Conservation (phyloP, 495 filamentous ascomycete species). For the Articulospora tetracladia region DNA sequence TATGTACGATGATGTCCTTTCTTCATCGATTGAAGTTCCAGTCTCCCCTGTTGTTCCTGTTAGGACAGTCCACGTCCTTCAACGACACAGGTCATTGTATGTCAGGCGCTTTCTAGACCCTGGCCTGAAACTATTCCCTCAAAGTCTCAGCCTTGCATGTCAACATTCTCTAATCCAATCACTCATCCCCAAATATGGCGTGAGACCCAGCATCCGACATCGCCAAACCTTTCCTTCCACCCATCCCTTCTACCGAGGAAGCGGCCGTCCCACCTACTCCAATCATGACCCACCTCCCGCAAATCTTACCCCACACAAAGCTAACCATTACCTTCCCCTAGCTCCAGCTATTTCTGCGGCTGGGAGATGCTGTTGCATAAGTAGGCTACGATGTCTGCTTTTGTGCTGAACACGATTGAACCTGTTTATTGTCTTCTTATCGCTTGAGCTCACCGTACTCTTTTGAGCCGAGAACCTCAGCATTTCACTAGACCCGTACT, state of each 20-base stretch:
- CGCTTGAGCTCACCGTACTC: neutral
- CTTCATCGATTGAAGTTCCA: too few species aligned
- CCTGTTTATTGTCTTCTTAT: neutral
- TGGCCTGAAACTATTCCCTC: too few species aligned
- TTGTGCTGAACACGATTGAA: neutral
- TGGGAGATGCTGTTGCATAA: slow-evolving; percentile 1
- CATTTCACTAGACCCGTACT: too few species aligned
- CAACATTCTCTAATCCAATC: neutral
- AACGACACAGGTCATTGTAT: too few species aligned
- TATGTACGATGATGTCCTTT: too few species aligned
- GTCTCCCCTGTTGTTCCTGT: too few species aligned
- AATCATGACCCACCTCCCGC: neutral
- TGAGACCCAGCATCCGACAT: neutral
- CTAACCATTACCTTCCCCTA: neutral
- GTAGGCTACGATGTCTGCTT: neutral
- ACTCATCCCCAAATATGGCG: neutral
- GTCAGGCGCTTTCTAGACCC: too few species aligned
- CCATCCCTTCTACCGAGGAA: slow-evolving; percentile 16
- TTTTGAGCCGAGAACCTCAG: neutral
- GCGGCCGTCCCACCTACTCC: neutral
- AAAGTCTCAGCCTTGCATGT: slow-evolving; percentile 12
- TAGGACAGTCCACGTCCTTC: too few species aligned
- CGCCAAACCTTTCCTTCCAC: neutral
- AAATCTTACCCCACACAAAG: slow-evolving; percentile 5
- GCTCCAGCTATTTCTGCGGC: neutral